A percentile compares a stretch with the other conserved stretches of the same genome.
Conservation (phyloP, 352 stramenopile genomes). For the Phytophthora boehmeriae region DNA sequence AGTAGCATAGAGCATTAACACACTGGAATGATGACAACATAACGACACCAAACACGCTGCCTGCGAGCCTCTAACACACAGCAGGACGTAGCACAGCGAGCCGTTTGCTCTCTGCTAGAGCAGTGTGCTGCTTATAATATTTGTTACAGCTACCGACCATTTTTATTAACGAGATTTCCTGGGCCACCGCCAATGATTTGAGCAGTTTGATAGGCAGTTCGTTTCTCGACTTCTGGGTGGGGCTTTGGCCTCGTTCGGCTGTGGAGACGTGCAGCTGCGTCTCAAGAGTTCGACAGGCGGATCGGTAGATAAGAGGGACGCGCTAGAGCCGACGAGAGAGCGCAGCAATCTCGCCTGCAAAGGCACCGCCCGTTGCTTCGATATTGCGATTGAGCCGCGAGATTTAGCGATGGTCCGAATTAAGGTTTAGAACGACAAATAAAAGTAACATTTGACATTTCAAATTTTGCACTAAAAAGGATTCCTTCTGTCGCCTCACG, state of each 20-base stretch:
- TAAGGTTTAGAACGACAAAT: too few relatives aligned
- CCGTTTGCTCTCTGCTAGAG: constrained; percentile 2
- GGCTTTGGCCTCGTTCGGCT: background rate
- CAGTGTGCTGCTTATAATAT: constrained; percentile 13
- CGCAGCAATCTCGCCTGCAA: background rate
- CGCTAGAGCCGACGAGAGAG: constrained; percentile 1
- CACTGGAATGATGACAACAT: background rate
- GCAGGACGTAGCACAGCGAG: constrained; percentile 5
- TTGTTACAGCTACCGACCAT: constrained; percentile 27
- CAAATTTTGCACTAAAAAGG: too few relatives aligned
- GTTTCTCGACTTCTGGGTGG: background rate
- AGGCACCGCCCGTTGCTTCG: constrained; percentile 6
- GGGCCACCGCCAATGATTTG: background rate
- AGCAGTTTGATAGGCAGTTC: background rate
- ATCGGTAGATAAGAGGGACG: background rate
- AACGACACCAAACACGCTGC: constrained; percentile 2
- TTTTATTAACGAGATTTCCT: constrained; percentile 13
- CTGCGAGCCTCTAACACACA: background rate
- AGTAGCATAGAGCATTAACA: constrained; percentile 20
- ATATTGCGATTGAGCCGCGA: constrained; percentile 11
- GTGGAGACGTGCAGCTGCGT: background rate
- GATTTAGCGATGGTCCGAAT: too few relatives aligned
- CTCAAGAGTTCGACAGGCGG: background rate
- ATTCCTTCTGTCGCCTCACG: too few relatives aligned
- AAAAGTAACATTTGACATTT: too few relatives aligned